phyloP scores from a whole-genome alignment of 768 basidiomycete genomes.

The Calocera viscosa region DNA sequence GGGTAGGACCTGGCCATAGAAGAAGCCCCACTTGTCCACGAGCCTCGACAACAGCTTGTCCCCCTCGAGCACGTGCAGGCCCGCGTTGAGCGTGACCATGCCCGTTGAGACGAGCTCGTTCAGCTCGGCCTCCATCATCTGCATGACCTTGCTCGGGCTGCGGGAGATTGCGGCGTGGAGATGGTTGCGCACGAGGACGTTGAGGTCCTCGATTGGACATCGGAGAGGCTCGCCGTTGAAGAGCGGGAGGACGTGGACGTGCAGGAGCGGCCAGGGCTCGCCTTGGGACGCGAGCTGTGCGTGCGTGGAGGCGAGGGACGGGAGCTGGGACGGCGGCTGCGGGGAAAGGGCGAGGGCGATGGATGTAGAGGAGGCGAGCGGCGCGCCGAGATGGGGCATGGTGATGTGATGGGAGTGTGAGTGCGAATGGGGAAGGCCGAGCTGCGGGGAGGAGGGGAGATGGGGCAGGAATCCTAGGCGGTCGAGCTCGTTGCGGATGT shows the following conservation, averaged over 20 bases:
- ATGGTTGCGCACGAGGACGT: conserved; percentile 65
- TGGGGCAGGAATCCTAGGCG: conserved; percentile 43
- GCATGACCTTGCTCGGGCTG: conserved; percentile 59
- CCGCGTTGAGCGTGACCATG: conserved; percentile 86
- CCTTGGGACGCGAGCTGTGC: conserved; percentile 29
- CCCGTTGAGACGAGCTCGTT: conserved; percentile 72
- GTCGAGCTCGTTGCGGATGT: conserved; percentile 76
- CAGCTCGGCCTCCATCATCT: conserved; percentile 63
- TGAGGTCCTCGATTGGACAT: conserved; percentile 83
- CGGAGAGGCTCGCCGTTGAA: conserved; percentile 85
- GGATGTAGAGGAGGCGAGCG: conserved; percentile 38
- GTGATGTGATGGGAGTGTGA: conserved; percentile 16
- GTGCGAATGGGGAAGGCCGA: conserved; percentile 12
- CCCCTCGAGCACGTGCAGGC: conserved; percentile 63
- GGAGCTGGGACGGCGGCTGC: conserved; percentile 1
- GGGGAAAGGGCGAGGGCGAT: conserved; percentile 27
- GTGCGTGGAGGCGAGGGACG: background rate
- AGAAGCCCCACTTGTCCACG: conserved; percentile 85
- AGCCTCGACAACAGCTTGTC: conserved; percentile 62
- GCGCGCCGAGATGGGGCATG: conserved; percentile 23
- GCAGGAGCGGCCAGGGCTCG: conserved; percentile 67
- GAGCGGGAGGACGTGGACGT: conserved; percentile 76
- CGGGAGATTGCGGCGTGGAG: conserved; percentile 61
- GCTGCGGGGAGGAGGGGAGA: conserved; percentile 32
- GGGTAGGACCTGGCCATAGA: conserved; percentile 79